Evolutionary conservation across 495 filamentous ascomycete species (phyloP).

Genomic region (Apiosordaria backusii): DNA sequence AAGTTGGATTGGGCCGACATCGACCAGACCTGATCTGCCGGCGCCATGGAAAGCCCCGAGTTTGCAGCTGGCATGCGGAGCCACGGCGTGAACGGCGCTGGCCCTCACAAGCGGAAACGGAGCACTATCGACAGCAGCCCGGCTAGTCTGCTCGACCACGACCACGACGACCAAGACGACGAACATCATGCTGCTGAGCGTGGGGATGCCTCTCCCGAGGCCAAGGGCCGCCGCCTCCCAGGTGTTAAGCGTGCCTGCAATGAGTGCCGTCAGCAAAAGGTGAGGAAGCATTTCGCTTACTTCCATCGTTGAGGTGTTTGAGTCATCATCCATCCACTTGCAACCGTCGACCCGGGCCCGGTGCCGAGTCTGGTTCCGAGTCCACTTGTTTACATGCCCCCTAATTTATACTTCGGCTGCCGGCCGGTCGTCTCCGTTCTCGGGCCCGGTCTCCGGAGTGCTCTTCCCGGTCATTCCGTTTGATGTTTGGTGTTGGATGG

Average conservation of each 20-base stretch:
- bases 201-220: conserved; percentile 46
- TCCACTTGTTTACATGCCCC: conserved; percentile 1
- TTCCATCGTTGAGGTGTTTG: conserved; percentile 28
- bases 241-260: conserved; percentile 88
- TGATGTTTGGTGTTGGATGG: not conserved
- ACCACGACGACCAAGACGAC: conserved; percentile 59
- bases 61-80: conserved; percentile 41
- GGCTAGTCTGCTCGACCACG: conserved; percentile 62
- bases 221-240: conserved; percentile 43
- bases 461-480: not conserved
- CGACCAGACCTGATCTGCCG: not conserved
- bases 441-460: conserved; percentile 1
- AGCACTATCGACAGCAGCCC: conserved; percentile 60
- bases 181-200: conserved; percentile 68
- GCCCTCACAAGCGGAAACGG: conserved; percentile 47
- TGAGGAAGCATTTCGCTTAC: conserved; percentile 13
- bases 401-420: not conserved
- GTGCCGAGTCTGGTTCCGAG: conserved; percentile 2
- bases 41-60: conserved; percentile 34
- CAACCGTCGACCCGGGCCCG: not conserved
- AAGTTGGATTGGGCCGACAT: not conserved
- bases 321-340: conserved; percentile 24
- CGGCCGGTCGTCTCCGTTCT: not conserved
- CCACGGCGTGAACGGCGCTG: conserved; percentile 34
- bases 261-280: conserved; percentile 94